phyloP scores from a whole-genome alignment of 306 rosid genomes.

The Purshia tridentata region DNA sequence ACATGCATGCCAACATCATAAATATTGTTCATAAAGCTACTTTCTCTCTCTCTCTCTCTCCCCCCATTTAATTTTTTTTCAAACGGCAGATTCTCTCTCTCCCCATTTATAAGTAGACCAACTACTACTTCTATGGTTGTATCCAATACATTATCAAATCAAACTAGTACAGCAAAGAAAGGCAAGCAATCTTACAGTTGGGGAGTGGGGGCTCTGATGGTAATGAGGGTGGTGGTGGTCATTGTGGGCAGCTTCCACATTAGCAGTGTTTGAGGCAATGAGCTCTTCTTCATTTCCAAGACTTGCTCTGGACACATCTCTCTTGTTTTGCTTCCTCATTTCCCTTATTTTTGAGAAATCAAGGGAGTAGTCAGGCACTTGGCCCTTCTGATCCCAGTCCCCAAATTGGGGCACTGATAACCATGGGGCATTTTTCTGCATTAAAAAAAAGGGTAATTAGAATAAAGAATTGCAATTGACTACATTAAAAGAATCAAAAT shows the following conservation, averaged over 20 bases:
- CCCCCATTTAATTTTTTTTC: too few species aligned
- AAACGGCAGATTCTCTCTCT: not conserved
- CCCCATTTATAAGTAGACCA: constrained; percentile 17
- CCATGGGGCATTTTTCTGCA: constrained; percentile 75
- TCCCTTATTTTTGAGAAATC: constrained; percentile 97
- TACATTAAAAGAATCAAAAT: not conserved
- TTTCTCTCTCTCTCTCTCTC: not conserved
- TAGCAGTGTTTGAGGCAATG: constrained; percentile 43
- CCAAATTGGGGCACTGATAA: constrained; percentile 97
- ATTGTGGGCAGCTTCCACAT: constrained; percentile 35
- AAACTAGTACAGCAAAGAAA: constrained; percentile 14
- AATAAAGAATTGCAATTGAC: not conserved
- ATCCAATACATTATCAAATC: not conserved
- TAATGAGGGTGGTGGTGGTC: constrained; percentile 50
- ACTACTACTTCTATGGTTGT: constrained; percentile 13
- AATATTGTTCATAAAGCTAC: constrained; percentile 1
- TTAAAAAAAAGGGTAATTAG: not conserved
- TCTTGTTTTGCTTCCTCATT: constrained; percentile 91
- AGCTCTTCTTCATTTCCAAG: constrained; percentile 96
- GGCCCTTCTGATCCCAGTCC: constrained; percentile 96
- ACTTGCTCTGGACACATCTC: constrained; percentile 81
- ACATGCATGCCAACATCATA: constrained; percentile 28
- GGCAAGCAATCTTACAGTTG: constrained; percentile 64
- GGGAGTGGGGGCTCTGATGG: constrained; percentile 62
- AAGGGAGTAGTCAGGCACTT: constrained; percentile 80